These are phyloP conservation scores for Aspergillus clavatus DNA, from an alignment of 2,329 filamentous ascomycete genomes.

Conservation along the genomic window DNA sequence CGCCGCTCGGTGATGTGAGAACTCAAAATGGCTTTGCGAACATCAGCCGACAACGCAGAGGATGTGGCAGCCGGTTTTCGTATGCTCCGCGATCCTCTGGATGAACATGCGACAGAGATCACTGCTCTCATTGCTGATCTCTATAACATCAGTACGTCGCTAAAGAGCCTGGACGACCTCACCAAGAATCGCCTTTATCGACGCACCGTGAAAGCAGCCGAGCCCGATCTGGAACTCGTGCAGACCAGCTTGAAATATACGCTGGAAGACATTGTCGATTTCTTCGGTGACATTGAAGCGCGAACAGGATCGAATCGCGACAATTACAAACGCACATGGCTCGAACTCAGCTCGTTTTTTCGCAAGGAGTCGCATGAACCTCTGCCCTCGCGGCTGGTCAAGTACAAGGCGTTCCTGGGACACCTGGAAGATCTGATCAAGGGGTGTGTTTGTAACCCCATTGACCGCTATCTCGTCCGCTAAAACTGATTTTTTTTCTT, in stretches of 20 bases:
- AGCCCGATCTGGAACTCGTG: constrained; percentile 46
- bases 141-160: constrained; percentile 49
- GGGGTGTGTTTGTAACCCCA: constrained; percentile 39
- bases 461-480: constrained; percentile 5
- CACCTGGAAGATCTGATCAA: constrained; percentile 42
- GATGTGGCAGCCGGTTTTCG: constrained; percentile 50
- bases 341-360: constrained; percentile 45
- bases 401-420: constrained; percentile 48
- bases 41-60: constrained; percentile 47
- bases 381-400: constrained; percentile 45
- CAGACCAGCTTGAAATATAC: constrained; percentile 49
- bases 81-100: constrained; percentile 48
- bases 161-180: constrained; percentile 46
- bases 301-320: constrained; percentile 22
- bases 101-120: constrained; percentile 49
- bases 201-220: constrained; percentile 37
- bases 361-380: constrained; percentile 44
- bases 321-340: constrained; percentile 49
- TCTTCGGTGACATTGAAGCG: constrained; percentile 40
- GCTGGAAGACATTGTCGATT: constrained; percentile 46
- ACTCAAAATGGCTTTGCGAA: constrained; percentile 37
- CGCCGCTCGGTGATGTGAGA: constrained; percentile 1
- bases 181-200: constrained; percentile 39
- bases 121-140: constrained; percentile 51
- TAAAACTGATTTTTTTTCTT: constrained; percentile 2